phyloP scores from a whole-genome alignment of 2,329 filamentous ascomycete genomes.

The Hypoxylon rubiginosum region DNA sequence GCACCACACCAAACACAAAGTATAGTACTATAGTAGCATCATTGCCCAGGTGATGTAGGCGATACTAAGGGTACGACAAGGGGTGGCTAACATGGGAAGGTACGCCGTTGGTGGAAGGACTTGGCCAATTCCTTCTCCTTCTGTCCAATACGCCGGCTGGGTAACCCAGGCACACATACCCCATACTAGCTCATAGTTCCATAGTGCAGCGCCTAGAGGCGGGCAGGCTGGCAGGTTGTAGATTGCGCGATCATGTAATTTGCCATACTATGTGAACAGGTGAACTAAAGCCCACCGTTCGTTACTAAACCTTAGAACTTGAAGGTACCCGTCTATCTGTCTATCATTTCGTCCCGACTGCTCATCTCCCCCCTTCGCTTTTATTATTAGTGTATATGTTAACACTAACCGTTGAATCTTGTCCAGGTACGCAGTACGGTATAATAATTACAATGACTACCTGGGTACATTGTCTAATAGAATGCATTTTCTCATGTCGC shows the following conservation, averaged over 20 bases:
- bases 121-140: constrained; percentile 28
- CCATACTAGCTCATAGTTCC: neutral
- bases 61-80: neutral
- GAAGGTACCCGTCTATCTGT: neutral
- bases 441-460: neutral
- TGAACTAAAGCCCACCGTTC: neutral
- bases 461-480: no score
- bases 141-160: constrained; percentile 21
- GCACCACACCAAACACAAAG: constrained; percentile 25
- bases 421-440: neutral
- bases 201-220: constrained; percentile 4
- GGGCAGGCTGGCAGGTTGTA: neutral
- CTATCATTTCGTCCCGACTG: no score
- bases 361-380: neutral
- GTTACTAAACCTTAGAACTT: neutral
- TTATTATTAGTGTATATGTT: neutral
- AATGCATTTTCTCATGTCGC: constrained; percentile 1
- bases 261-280: no score
- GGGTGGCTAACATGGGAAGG: constrained; percentile 32
- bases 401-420: neutral
- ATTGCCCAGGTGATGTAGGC: neutral
- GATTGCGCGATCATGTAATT: constrained; percentile 1
- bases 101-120: constrained; percentile 9
- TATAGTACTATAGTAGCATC: neutral
- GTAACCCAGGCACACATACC: constrained; percentile 6